Conservation (phyloP, 805 yeast genomes). For the Candida ipomoeae region DNA sequence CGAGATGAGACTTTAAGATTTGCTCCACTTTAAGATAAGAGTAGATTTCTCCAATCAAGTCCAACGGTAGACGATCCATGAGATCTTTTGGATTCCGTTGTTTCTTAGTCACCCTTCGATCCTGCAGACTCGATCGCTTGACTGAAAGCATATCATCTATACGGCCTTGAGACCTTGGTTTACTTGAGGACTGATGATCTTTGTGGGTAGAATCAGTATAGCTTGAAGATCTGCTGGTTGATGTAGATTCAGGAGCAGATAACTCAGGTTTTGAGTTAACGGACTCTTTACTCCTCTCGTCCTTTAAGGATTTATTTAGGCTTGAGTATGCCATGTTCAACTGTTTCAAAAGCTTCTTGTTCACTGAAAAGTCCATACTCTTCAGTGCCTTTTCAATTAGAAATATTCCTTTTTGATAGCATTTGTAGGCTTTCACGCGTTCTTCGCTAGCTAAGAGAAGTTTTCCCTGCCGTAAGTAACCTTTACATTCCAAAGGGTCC, state of each 20-base stretch:
- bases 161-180: neutral
- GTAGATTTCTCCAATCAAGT: slow-evolving; percentile 29
- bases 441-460: slow-evolving; percentile 23
- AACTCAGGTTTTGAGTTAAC: neutral
- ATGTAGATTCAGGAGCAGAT: neutral
- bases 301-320: slow-evolving; percentile 23
- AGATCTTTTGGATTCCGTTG: slow-evolving; percentile 21
- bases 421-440: slow-evolving; percentile 32
- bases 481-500: slow-evolving; percentile 48
- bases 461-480: slow-evolving; percentile 44
- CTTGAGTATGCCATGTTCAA: slow-evolving; percentile 22
- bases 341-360: slow-evolving; percentile 27
- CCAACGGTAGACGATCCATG: slow-evolving; percentile 26
- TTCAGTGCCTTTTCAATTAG: slow-evolving; percentile 29
- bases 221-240: neutral
- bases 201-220: neutral
- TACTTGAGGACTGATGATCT: neutral
- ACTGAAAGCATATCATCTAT: slow-evolving; percentile 20
- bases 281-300: neutral
- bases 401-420: slow-evolving; percentile 34
- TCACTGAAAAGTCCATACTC: slow-evolving; percentile 27
- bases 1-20: slow-evolving; percentile 29
- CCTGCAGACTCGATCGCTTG: slow-evolving; percentile 11
- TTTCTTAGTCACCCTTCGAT: neutral
- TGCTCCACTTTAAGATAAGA: slow-evolving; percentile 17